Percentiles rank a stretch among this genome's conserved stretches.
These are phyloP conservation scores for Coniochaeta sp. DNA, from an alignment of 2,329 filamentous ascomycete species.

Conservation along the genomic window DNA sequence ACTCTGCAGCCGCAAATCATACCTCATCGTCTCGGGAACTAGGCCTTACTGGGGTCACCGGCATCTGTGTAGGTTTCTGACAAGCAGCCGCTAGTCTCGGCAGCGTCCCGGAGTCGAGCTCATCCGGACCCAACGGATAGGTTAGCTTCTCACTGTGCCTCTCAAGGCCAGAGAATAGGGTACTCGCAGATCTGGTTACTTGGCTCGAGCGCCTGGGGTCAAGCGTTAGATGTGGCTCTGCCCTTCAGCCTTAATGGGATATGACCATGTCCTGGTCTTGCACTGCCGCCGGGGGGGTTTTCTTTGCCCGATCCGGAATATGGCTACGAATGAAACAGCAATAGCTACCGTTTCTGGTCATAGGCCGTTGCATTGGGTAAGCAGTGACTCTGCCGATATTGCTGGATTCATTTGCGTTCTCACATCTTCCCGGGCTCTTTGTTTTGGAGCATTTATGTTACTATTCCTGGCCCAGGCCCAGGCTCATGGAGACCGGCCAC, in stretches of 20 bases:
- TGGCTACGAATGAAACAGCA: neutral
- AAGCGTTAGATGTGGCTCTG: neutral
- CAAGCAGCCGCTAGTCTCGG: neutral
- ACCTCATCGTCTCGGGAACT: neutral
- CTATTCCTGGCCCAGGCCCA: neutral
- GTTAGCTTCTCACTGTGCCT: neutral
- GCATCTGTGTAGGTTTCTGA: neutral
- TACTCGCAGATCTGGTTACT: neutral
- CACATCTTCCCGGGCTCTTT: neutral
- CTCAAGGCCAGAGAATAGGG: neutral
- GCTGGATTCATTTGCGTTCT: neutral
- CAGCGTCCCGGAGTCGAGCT: neutral
- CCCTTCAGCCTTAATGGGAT: neutral
- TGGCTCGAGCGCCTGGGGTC: neutral
- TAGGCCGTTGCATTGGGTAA: neutral
- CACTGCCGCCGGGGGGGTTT: neutral
- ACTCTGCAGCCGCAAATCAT: neutral
- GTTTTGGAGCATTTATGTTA: neutral
- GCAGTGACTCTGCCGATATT: neutral
- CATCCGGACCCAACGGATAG: neutral
- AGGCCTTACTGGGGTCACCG: neutral
- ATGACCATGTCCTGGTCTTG: neutral
- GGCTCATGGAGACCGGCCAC: too few relatives aligned
- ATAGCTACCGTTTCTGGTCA: neutral
- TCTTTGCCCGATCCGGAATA: neutral